Evolutionary conservation across 2,329 filamentous ascomycete species (phyloP).

Genomic region (Fusarium camptoceras): DNA sequence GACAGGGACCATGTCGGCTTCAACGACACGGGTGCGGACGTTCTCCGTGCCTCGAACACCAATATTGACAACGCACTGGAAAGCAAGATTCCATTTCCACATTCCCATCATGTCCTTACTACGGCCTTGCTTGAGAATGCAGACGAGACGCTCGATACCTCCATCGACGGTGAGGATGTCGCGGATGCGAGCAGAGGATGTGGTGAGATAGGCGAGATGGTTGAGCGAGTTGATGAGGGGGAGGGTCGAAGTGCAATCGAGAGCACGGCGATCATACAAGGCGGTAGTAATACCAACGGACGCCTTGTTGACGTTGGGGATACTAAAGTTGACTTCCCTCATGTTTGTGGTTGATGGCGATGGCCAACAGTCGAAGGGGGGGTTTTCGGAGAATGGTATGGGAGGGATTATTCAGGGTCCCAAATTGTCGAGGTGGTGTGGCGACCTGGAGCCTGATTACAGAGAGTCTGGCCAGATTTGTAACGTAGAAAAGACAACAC

Average conservation of each 20-base stretch:
- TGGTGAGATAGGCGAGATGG: conserved; percentile 97
- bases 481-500: conserved; percentile 10
- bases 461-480: conserved; percentile 33
- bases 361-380: conserved; percentile 30
- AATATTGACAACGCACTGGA: conserved; percentile 99
- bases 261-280: conserved; percentile 94
- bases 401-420: conserved; percentile 41
- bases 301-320: conserved; percentile 99
- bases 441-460: conserved; percentile 37
- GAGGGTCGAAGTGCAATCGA: conserved; percentile 97
- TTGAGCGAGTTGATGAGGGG: conserved; percentile 99
- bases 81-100: conserved; percentile 99
- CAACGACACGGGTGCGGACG: conserved; percentile 93
- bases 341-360: conserved; percentile 68
- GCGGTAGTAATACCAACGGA: conserved; percentile 98
- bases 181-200: conserved; percentile 94
- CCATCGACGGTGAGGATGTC: conserved; percentile 99
- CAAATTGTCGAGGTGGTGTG: conserved; percentile 40
- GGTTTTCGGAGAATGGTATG: conserved; percentile 19
- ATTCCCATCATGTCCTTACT: conserved; percentile 99
- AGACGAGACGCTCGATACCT: conserved; percentile 94
- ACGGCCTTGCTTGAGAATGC: conserved; percentile 96
- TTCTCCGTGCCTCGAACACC: conserved; percentile 94
- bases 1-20: conserved; percentile 98
- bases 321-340: conserved; percentile 99